phyloP scores from a whole-genome alignment of 2,329 filamentous ascomycete species.

The Neurospora sp. region DNA sequence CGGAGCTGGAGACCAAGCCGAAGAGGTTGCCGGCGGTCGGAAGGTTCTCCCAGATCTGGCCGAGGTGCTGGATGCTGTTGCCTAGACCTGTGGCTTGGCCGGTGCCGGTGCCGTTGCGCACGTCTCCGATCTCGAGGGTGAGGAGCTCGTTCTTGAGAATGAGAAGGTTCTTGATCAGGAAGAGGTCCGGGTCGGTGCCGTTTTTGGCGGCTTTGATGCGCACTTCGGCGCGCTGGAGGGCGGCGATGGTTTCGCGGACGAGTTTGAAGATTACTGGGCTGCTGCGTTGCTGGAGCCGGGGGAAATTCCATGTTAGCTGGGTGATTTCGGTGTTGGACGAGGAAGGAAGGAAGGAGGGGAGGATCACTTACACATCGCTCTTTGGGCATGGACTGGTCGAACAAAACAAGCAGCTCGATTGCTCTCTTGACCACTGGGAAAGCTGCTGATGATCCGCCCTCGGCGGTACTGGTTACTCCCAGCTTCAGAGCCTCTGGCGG shows the following conservation, averaged over 20 bases:
- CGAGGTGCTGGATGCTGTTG: conserved; percentile 50
- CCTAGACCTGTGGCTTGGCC: conserved; percentile 20
- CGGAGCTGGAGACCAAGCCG: conserved; percentile 33
- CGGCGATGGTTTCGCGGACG: conserved; percentile 80
- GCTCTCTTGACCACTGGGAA: conserved; percentile 49
- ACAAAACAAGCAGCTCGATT: conserved; percentile 49
- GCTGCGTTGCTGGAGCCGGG: conserved; percentile 34
- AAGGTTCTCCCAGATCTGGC: conserved; percentile 55
- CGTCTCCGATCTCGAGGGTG: conserved; percentile 81
- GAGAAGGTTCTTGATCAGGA: conserved; percentile 89
- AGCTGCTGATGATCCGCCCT: conserved; percentile 43
- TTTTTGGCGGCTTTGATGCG: conserved; percentile 48
- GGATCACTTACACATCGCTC: conserved; percentile 45
- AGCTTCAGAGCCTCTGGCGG: conserved; percentile 41
- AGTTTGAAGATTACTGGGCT: conserved; percentile 56
- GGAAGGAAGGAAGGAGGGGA: background rate
- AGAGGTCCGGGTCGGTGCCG: conserved; percentile 67
- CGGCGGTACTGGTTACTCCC: conserved; percentile 29
- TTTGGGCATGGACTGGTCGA: conserved; percentile 55
- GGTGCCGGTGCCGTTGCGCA: conserved; percentile 31
- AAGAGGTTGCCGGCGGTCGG: conserved; percentile 40
- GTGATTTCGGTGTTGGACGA: conserved; percentile 4
- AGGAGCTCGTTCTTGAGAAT: conserved; percentile 94
- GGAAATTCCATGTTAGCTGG: conserved; percentile 3
- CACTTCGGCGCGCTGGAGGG: conserved; percentile 67